Percentiles rank a stretch among this genome's conserved stretches.
These are phyloP conservation scores for Auricularia auricula-judae DNA, from an alignment of 768 basidiomycete species.

Conservation along the genomic window DNA sequence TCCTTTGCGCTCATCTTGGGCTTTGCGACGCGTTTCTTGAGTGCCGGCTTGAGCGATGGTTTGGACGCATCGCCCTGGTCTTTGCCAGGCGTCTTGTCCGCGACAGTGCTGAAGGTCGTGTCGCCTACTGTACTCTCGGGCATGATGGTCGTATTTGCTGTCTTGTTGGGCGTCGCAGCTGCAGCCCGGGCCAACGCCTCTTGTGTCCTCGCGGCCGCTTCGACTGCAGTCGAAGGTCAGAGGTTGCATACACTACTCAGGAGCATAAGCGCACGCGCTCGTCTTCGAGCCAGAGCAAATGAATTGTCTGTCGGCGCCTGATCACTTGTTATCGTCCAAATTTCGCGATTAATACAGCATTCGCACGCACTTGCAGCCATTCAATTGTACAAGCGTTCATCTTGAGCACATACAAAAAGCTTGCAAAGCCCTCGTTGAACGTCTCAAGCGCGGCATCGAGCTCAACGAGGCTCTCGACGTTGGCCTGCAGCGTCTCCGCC, in stretches of 20 bases:
- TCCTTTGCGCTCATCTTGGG: constrained; percentile 65
- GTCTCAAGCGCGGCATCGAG: constrained; percentile 67
- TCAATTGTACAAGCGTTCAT: constrained; percentile 94
- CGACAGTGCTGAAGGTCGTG: constrained; percentile 24
- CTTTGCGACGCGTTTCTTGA: constrained; percentile 35
- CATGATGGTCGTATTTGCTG: constrained; percentile 12
- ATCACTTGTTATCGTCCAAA: constrained; percentile 5
- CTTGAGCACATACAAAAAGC: constrained; percentile 83
- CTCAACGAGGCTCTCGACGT: constrained; percentile 57
- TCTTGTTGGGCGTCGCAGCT: constrained; percentile 16
- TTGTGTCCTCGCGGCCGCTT: constrained; percentile 15
- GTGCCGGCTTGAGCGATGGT: constrained; percentile 12
- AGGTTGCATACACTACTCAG: not conserved
- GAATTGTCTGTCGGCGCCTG: constrained; percentile 54
- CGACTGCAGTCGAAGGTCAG: not conserved
- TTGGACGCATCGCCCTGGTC: constrained; percentile 18
- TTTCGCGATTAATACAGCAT: not conserved
- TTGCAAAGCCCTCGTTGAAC: constrained; percentile 91
- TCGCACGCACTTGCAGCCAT: constrained; percentile 63
- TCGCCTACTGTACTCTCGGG: constrained; percentile 15
- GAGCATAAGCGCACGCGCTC: constrained; percentile 38
- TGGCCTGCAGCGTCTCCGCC: constrained; percentile 65
- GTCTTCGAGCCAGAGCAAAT: constrained; percentile 43
- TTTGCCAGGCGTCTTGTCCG: constrained; percentile 27
- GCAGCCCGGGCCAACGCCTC: constrained; percentile 29